Conservation (phyloP, 768 basidiomycete genomes). For the Russula brevipes region DNA sequence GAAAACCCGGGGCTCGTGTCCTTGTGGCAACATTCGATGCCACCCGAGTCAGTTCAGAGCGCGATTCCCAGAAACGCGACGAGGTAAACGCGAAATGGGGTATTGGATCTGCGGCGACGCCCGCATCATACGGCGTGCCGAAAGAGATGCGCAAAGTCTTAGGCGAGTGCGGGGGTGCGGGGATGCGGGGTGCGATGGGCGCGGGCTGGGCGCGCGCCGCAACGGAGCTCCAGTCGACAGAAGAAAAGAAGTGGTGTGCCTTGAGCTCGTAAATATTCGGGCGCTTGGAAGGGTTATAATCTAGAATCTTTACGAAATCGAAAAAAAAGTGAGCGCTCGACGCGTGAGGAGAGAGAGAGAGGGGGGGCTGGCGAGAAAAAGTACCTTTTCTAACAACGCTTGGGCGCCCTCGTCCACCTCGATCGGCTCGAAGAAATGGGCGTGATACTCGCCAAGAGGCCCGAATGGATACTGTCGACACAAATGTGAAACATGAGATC, state of each 20-base stretch:
- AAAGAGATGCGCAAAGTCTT: conserved; percentile 18
- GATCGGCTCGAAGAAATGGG: conserved; percentile 10
- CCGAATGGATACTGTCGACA: conserved; percentile 23
- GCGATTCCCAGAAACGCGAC: not conserved
- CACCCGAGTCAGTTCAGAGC: not conserved
- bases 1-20: not conserved
- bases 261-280: conserved; percentile 20
- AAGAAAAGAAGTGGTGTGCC: conserved; percentile 21
- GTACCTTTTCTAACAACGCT: conserved; percentile 10
- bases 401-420: conserved; percentile 23
- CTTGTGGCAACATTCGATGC: not conserved
- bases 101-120: conserved; percentile 1
- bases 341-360: too few species aligned
- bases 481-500: not conserved
- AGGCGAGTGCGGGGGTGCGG: conserved; percentile 3
- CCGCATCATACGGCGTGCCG: conserved; percentile 20
- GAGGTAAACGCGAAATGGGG: conserved; percentile 17
- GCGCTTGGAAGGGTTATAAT: conserved; percentile 14
- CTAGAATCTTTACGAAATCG: conserved; percentile 8
- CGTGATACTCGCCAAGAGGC: conserved; percentile 17
- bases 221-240: conserved; percentile 19
- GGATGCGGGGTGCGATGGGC: conserved; percentile 13
- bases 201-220: conserved; percentile 10
- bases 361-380: not conserved
- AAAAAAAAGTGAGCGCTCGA: not conserved